Conservation (phyloP, 164 flowering plant genomes). For the Magnolia officinalis region DNA sequence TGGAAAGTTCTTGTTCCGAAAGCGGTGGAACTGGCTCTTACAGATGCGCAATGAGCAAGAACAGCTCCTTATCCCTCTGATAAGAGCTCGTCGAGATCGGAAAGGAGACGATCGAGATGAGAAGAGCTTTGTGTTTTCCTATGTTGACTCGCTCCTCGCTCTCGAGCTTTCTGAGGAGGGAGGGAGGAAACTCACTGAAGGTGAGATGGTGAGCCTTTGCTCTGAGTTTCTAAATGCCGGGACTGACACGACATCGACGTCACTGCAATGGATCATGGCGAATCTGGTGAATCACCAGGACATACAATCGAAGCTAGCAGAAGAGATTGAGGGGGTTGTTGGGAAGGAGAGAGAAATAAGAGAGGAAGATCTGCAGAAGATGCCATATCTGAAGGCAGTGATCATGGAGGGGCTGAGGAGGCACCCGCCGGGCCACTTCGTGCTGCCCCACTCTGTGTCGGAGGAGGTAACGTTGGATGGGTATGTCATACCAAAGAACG, state of each 20-base stretch:
- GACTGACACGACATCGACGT: slow-evolving; percentile 31
- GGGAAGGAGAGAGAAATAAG: slow-evolving; percentile 11
- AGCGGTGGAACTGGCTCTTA: slow-evolving; percentile 18
- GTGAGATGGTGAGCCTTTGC: slow-evolving; percentile 30
- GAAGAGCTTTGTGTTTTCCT: slow-evolving; percentile 12
- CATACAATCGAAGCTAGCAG: slow-evolving; percentile 3
- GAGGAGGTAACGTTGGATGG: slow-evolving; percentile 25
- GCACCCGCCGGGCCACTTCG: slow-evolving; percentile 17
- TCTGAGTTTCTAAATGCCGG: slow-evolving; percentile 36
- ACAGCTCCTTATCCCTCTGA: slow-evolving; percentile 18
- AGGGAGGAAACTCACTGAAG: slow-evolving; percentile 27
- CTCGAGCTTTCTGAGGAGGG: slow-evolving; percentile 41
- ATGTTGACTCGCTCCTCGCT: slow-evolving; percentile 26
- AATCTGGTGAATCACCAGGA: slow-evolving; percentile 24
- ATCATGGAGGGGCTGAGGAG: slow-evolving; percentile 12
- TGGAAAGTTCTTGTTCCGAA: slow-evolving; percentile 23
- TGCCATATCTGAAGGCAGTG: slow-evolving; percentile 17
- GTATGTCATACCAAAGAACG: slow-evolving; percentile 28
- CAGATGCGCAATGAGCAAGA: slow-evolving; percentile 18
- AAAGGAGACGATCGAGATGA: background rate
- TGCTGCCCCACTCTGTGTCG: slow-evolving; percentile 23
- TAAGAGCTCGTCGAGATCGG: slow-evolving; percentile 1
- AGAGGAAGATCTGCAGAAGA: slow-evolving; percentile 18
- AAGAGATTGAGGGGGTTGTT: slow-evolving; percentile 2
- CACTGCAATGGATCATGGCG: slow-evolving; percentile 37